A percentile compares a stretch with the other conserved stretches of the same genome.
Conservation (phyloP, 768 basidiomycete species). For the Mycena albidolilacea region DNA sequence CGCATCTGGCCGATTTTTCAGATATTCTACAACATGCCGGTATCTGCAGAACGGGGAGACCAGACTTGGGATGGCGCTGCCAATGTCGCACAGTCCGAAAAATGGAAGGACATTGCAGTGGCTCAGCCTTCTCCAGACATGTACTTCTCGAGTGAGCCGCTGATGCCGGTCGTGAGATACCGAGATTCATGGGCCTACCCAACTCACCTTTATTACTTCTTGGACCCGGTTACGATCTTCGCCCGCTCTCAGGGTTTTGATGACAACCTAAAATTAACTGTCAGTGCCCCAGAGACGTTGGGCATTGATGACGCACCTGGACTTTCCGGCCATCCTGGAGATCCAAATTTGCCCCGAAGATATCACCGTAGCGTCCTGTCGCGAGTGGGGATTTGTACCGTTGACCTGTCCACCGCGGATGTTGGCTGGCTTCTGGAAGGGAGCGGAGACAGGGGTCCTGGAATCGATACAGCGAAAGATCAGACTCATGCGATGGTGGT, state of each 20-base stretch:
- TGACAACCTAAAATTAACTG: background rate
- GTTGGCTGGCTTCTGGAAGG: background rate
- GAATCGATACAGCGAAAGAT: background rate
- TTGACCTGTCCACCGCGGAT: background rate
- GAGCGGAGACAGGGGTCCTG: background rate
- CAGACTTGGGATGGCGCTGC: background rate
- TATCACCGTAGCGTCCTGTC: background rate
- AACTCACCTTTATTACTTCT: background rate
- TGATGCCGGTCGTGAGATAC: background rate
- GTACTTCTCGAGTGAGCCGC: background rate
- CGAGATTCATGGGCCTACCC: background rate
- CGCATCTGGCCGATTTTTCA: background rate
- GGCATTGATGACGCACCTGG: background rate
- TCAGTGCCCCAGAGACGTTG: background rate
- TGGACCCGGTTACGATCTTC: background rate
- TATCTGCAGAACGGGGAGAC: background rate
- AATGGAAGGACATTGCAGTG: background rate
- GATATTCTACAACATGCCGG: background rate
- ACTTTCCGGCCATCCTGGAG: background rate
- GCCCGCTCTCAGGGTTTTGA: background rate
- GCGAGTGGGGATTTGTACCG: background rate
- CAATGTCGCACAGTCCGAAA: background rate
- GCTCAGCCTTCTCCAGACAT: background rate
- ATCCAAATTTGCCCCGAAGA: background rate
- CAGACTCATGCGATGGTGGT: background rate